phyloP scores from a whole-genome alignment of 306 rosid genomes.

The Pterocarpus santalinus region DNA sequence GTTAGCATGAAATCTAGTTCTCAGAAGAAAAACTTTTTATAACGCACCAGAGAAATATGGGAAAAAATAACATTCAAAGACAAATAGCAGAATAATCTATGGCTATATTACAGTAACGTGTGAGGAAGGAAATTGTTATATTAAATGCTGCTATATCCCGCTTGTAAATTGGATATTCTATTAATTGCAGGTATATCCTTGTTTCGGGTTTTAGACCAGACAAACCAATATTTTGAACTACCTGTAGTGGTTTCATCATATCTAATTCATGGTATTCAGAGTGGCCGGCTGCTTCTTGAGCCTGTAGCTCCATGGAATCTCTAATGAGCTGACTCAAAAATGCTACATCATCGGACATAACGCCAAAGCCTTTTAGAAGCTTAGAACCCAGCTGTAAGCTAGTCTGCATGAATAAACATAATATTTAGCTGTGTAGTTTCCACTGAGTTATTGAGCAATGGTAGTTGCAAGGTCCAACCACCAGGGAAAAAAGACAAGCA shows the following conservation, averaged over 20 bases:
- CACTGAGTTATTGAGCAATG: constrained; percentile 9
- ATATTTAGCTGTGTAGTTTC: constrained; percentile 33
- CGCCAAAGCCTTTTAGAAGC: constrained; percentile 94
- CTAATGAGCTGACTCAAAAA: constrained; percentile 87
- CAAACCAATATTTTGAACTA: constrained; percentile 51
- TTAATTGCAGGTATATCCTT: constrained; percentile 12
- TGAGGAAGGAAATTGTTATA: neutral
- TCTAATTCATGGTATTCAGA: constrained; percentile 62
- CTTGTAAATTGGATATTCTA: constrained; percentile 17
- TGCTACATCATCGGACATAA: constrained; percentile 94
- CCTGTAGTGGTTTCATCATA: constrained; percentile 83
- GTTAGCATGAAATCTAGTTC: constrained; percentile 28
- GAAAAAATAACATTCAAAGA: neutral
- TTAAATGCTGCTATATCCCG: neutral
- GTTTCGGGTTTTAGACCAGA: constrained; percentile 23
- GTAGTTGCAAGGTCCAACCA: constrained; percentile 28
- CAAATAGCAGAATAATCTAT: neutral
- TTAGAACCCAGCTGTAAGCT: constrained; percentile 96
- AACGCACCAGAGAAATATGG: neutral
- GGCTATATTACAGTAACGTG: neutral
- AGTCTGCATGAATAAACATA: constrained; percentile 68
- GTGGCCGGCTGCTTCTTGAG: constrained; percentile 69
- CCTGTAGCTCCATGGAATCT: constrained; percentile 92
- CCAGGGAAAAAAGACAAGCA: neutral
- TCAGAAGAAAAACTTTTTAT: neutral